Base-by-base conservation (phyloP, 768 basidiomycete genomes). In the Boletellus emodensis region DNA sequence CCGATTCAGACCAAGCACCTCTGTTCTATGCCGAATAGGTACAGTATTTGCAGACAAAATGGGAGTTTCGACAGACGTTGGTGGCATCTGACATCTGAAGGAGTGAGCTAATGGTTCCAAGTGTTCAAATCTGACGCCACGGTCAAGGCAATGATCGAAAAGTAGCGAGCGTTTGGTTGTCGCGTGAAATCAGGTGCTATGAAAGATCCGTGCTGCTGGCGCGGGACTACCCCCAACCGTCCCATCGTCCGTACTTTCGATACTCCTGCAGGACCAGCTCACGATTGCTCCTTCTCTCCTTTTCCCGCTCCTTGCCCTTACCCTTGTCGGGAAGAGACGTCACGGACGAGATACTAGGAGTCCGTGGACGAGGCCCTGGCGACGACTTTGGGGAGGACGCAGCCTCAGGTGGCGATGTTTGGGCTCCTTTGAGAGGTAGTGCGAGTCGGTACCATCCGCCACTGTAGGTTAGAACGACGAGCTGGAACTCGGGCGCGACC, bases 361-460 rank as follows among this genome's bases (percentile, higher is more conserved):
- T 77, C 48, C 80, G 72, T 17, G 72, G 73, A 28, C 76, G 76
- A 35, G 72, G 59, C 44, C 62, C 54, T 10, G 72, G 62, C 1
- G 66, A 54, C n/a, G 69, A 57, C 52, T 70, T 73, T 11, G 78
- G 74, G n/a, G 81, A 77, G 8, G 81, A 76, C 32, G 69, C 62
- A 17, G 69, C 62, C 22, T 57, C 32, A 18, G 59, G 38, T 7
- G 57, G 57, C 3, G 59, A 45, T 30, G 52, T 46, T 22, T 61
- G 59, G 24, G 61, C 46, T n/a, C 58, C 58, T 22, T 60, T 53
- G 30, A 65, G 52, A 39, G 80, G 89, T 14, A 93, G 68, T 15
- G 85, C 78, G 11, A 94, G 74, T 8, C 91, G 80, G 70, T 92
- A 95, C 93, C 93, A 95, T 1, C 90, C 88, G n/a, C 93, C 92